Percentiles rank a stretch among this genome's conserved stretches.
These are phyloP conservation scores for Craterostigma plantagineum DNA, from an alignment of 257 asterid species.

Conservation along the genomic window DNA sequence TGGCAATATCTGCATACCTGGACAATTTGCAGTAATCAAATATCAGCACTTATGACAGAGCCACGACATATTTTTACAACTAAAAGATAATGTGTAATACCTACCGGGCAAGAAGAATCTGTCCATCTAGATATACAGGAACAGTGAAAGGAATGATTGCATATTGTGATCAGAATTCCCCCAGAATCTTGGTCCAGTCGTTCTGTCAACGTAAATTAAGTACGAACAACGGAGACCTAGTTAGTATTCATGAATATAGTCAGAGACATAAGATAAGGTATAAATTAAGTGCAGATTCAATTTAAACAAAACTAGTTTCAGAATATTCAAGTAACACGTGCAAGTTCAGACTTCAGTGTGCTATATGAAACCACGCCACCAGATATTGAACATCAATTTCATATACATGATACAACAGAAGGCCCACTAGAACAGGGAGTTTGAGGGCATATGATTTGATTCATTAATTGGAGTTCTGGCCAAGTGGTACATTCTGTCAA, in stretches of 20 bases:
- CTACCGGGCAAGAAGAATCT: slow-evolving; percentile 96
- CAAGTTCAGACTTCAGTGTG: too few relatives aligned
- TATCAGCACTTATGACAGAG: slow-evolving; percentile 8
- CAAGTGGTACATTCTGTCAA: too few relatives aligned
- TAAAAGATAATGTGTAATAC: slow-evolving; percentile 8
- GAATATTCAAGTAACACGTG: too few relatives aligned
- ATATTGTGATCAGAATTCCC: slow-evolving; percentile 85
- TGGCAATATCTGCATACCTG: slow-evolving; percentile 98
- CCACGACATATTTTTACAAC: slow-evolving; percentile 8
- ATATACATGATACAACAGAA: too few relatives aligned
- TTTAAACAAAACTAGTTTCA: too few relatives aligned
- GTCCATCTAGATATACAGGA: slow-evolving; percentile 97
- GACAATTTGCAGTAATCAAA: slow-evolving; percentile 13
- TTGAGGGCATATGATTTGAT: too few relatives aligned
- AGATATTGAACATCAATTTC: too few relatives aligned
- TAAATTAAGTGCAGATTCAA: background rate
- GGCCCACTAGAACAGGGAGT: too few relatives aligned
- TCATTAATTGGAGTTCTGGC: too few relatives aligned
- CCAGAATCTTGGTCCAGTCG: slow-evolving; percentile 72
- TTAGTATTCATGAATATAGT: slow-evolving; percentile 6
- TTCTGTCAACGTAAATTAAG: slow-evolving; percentile 34
- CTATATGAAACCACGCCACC: too few relatives aligned
- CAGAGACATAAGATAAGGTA: slow-evolving; percentile 6
- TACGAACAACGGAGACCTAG: slow-evolving; percentile 7
- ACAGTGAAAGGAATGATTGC: slow-evolving; percentile 98